These are phyloP conservation scores for Tubosaeta brunneosetosa DNA, from an alignment of 768 basidiomycete genomes.

Conservation along the genomic window DNA sequence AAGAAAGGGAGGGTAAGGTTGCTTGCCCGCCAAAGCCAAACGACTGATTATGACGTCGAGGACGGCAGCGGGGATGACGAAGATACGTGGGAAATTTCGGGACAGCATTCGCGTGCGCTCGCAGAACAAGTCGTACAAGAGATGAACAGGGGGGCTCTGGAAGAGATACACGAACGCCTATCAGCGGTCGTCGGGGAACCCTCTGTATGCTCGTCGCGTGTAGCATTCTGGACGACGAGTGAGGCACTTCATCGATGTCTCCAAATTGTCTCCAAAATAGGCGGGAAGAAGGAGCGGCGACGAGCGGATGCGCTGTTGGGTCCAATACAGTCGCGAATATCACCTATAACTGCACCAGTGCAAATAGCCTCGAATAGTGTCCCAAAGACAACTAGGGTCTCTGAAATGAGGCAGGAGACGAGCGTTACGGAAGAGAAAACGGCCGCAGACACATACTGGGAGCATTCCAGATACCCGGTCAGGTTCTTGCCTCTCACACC, in stretches of 20 bases:
- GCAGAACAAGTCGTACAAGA: conserved; percentile 72
- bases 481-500: conserved; percentile 57
- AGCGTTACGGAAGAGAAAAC: neutral
- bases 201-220: neutral
- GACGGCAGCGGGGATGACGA: neutral
- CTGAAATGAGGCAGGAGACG: neutral
- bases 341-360: conserved; percentile 7
- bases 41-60: conserved; percentile 10
- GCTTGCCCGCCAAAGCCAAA: conserved; percentile 6
- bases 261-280: conserved; percentile 78
- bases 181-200: conserved; percentile 5
- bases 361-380: neutral
- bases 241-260: conserved; percentile 72
- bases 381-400: neutral
- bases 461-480: conserved; percentile 50
- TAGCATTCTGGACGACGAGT: conserved; percentile 76
- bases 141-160: conserved; percentile 56
- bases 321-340: conserved; percentile 7
- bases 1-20: conserved; percentile 34
- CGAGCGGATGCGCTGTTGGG: conserved; percentile 61
- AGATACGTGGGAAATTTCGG: conserved; percentile 29
- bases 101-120: conserved; percentile 65
- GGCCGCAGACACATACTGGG: conserved; percentile 52
- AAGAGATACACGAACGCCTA: conserved; percentile 56
- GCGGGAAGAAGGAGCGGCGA: conserved; percentile 60